Percentiles rank a stretch among this genome's conserved stretches.
phyloP scores from a whole-genome alignment of 2,329 filamentous ascomycete species.

The Westerdykella sp. region DNA sequence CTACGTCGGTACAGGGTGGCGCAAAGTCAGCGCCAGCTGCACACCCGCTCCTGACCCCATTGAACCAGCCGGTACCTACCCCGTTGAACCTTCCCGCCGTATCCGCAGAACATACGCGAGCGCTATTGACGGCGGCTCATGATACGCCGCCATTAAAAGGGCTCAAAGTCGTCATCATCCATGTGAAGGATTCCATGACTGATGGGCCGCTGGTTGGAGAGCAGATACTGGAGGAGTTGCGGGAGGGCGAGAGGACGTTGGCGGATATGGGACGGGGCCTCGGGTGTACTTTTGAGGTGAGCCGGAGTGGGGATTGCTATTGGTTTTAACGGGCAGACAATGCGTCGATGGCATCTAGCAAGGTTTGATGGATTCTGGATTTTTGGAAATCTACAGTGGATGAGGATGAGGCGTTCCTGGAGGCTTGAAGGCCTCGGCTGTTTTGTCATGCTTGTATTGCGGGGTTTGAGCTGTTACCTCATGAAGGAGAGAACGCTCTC shows the following conservation, averaged over 20 bases:
- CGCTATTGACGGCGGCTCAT: constrained; percentile 18
- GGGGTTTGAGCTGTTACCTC: no score
- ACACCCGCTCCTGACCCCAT: not conserved
- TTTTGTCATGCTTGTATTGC: no score
- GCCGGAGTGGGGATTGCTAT: constrained; percentile 57
- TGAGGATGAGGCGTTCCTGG: no score
- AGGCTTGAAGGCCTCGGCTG: no score
- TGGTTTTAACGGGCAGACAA: constrained; percentile 35
- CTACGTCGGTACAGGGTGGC: constrained; percentile 2
- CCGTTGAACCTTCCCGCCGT: constrained; percentile 19
- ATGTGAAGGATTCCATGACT: constrained; percentile 79
- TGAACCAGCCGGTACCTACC: not conserved
- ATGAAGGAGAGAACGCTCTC: no score
- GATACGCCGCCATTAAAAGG: constrained; percentile 55
- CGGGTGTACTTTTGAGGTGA: constrained; percentile 75
- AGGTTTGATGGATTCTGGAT: no score
- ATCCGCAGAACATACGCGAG: constrained; percentile 22
- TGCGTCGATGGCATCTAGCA: not conserved
- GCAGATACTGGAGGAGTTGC: constrained; percentile 63
- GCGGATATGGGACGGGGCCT: constrained; percentile 51
- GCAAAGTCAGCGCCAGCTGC: constrained; percentile 14
- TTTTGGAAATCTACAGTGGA: no score
- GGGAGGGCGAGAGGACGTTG: constrained; percentile 51
- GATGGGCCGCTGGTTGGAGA: constrained; percentile 63
- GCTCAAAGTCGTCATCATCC: constrained; percentile 79